These are phyloP conservation scores for Vitrella brassicaformis DNA, from an alignment of 73 alveolate genomes.

Conservation along the genomic window DNA sequence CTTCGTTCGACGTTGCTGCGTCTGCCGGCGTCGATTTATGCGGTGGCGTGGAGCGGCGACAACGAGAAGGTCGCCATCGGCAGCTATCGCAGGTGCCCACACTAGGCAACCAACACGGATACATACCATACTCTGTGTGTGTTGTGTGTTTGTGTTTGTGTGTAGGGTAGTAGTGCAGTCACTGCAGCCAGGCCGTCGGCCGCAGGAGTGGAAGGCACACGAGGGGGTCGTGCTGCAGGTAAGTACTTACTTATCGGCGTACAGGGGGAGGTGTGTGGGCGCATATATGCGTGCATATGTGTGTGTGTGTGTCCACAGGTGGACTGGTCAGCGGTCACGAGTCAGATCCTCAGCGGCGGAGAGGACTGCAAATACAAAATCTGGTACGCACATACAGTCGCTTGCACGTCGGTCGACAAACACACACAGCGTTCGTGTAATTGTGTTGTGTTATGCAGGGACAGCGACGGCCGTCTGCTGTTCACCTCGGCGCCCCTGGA, in stretches of 20 bases:
- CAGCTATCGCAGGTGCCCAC: too few relatives aligned
- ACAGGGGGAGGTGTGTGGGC: too few relatives aligned
- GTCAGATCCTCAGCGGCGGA: constrained; percentile 78
- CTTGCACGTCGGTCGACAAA: too few relatives aligned
- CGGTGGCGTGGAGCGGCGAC: constrained; percentile 34
- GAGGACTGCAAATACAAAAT: constrained; percentile 81
- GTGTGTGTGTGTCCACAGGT: not conserved
- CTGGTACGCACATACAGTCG: too few relatives aligned
- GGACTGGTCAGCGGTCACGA: constrained; percentile 82
- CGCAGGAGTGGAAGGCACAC: constrained; percentile 49
- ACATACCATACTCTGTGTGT: too few relatives aligned
- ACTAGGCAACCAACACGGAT: too few relatives aligned
- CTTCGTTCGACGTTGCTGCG: constrained; percentile 42
- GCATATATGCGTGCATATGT: not conserved
- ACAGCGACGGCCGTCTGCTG: constrained; percentile 87
- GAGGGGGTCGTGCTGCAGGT: constrained; percentile 45
- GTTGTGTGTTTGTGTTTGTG: constrained; percentile 18
- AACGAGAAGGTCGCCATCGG: constrained; percentile 25
- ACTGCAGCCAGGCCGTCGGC: constrained; percentile 40
- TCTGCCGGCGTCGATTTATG: constrained; percentile 13
- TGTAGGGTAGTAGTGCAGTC: constrained; percentile 15
- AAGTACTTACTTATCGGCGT: not conserved
- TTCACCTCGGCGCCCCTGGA: constrained; percentile 88
- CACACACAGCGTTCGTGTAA: too few relatives aligned
- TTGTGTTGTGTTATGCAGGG: too few relatives aligned